A percentile compares a stretch with the other conserved stretches of the same genome.
Conservation (phyloP, 2,329 filamentous ascomycete species). For the Dactylellina parvicollis region DNA sequence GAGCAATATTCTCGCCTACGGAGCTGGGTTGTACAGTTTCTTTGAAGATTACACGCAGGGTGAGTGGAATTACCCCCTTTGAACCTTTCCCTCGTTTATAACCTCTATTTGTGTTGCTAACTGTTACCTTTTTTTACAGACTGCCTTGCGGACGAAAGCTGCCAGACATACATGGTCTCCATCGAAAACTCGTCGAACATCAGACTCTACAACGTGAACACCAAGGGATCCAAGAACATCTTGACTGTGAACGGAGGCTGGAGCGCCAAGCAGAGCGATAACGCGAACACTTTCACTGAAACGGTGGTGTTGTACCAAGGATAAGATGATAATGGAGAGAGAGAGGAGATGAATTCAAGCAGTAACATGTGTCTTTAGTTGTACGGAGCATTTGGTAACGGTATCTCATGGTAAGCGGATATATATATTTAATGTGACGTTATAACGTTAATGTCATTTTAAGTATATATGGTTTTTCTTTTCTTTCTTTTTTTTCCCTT, state of each 20-base stretch:
- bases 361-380: neutral
- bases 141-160: constrained; percentile 46
- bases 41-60: constrained; percentile 57
- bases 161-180: constrained; percentile 43
- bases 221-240: constrained; percentile 30
- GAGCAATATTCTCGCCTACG: constrained; percentile 59
- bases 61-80: constrained; percentile 9
- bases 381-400: neutral
- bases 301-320: constrained; percentile 32
- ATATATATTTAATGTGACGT: neutral
- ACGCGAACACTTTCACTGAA: constrained; percentile 18
- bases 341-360: too few relatives aligned
- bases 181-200: constrained; percentile 34
- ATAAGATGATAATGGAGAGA: neutral
- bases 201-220: constrained; percentile 35
- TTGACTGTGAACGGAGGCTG: constrained; percentile 22
- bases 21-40: constrained; percentile 61
- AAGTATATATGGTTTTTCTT: too few relatives aligned
- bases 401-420: neutral
- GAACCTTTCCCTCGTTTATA: neutral
- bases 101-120: constrained; percentile 13
- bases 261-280: constrained; percentile 25
- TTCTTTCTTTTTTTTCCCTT: neutral
- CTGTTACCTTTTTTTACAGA: constrained; percentile 13
- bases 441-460: too few relatives aligned